These are phyloP conservation scores for Hemisphaericaspora subhashii DNA, from an alignment of 1,139 yeast species.

Conservation along the genomic window DNA sequence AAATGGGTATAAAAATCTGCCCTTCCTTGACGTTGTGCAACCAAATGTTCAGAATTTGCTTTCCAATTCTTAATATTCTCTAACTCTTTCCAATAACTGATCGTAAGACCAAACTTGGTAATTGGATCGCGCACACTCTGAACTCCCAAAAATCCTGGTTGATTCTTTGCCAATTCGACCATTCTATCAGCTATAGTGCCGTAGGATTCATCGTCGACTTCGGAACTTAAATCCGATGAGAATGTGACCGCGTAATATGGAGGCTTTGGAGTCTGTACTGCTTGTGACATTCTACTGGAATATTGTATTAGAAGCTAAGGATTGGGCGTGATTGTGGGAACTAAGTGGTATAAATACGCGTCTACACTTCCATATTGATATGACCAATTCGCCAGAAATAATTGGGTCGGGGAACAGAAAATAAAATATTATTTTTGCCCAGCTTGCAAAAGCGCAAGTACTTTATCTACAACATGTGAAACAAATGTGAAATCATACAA, in stretches of 20 bases:
- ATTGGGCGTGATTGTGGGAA: not conserved
- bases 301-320: not conserved
- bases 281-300: not conserved
- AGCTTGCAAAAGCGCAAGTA: too few species aligned
- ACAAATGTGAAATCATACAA: too few species aligned
- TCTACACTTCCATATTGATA: too few species aligned
- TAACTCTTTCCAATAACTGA: constrained; percentile 19
- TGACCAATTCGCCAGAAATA: not conserved
- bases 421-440: too few species aligned
- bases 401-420: too few species aligned
- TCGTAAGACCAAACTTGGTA: constrained; percentile 17
- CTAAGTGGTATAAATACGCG: too few species aligned
- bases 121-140: constrained; percentile 16
- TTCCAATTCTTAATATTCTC: constrained; percentile 16
- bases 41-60: constrained; percentile 15
- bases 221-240: constrained; percentile 8
- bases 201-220: constrained; percentile 11
- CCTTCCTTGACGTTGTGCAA: constrained; percentile 16
- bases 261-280: constrained; percentile 11
- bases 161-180: constrained; percentile 15
- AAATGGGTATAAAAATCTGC: constrained; percentile 14
- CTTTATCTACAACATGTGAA: too few species aligned
- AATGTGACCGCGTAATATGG: constrained; percentile 20
- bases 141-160: constrained; percentile 18
- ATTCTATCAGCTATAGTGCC: constrained; percentile 9